Evolutionary conservation across 768 basidiomycete genomes (phyloP), one percentile per base, ranked within the genome.

Genomic region (Russula earlei): DNA sequence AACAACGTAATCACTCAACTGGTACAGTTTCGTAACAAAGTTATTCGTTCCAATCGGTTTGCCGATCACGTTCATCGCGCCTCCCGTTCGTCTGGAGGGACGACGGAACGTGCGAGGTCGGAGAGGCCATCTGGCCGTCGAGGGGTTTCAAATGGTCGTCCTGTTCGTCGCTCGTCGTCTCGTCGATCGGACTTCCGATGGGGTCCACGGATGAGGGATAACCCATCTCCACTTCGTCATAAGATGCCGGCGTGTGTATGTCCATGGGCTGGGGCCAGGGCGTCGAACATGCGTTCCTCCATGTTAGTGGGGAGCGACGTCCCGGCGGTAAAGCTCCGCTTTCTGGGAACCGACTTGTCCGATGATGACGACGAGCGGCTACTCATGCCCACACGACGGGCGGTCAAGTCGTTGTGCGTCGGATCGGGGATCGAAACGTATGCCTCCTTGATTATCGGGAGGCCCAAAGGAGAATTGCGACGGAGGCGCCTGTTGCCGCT

Each of bases 11-110:
- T 31, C 31, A 76, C 85, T 67, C 63, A 87, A n/a, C 85, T 88
- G 85, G 70, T 90, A 91, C 19, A 91, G 75, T 75, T 92, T 92
- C 27, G 85, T 85, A 45, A 91, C 89, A 68, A 92, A 92, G 66
- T 91, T 91, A 65, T 90, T 91, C 20, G 75, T 76, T 12, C 71
- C 71, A 65, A 84, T 75, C 15, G 85, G 79, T 66, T 87, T 89
- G 56, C 81, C 79, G 22, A 85, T 74, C 46, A 79, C 66, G 59
- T 75, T 79, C 71, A 85, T 78, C n/a, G 70, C 71, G 34, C 64
- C n/a, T 49, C 3, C 56, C 51, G 25, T 57, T 57, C 20, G 54
- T 47, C 11, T 63, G 61, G 37, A 65, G 49, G 22, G 61, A 52
- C 19, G 49, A 52, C 3, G 50, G 31, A 5, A 47, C 25, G 47